Percentiles rank a stretch among this genome's conserved stretches.
Conservation (phyloP, 768 basidiomycete species). For the Pisolithus orientalis region DNA sequence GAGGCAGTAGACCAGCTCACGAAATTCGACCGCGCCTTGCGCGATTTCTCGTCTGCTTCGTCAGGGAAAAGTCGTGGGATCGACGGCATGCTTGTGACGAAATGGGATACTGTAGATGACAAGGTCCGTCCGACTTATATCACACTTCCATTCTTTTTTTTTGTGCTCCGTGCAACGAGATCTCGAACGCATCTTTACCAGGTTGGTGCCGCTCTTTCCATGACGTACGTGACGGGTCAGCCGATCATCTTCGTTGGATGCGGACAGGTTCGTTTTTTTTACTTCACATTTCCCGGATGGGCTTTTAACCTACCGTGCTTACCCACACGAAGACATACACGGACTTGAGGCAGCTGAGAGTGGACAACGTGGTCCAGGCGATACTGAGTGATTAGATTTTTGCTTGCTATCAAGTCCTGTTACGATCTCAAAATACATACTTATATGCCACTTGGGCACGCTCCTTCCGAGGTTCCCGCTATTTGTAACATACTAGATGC, state of each 20-base stretch:
- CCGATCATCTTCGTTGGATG: slow-evolving; percentile 98
- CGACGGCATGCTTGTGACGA: slow-evolving; percentile 97
- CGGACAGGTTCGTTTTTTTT: slow-evolving; percentile 65
- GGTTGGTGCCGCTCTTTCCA: slow-evolving; percentile 97
- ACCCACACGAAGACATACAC: slow-evolving; percentile 73
- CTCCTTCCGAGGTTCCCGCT: too few relatives aligned
- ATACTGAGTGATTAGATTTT: slow-evolving; percentile 64
- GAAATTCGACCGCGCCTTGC: slow-evolving; percentile 92
- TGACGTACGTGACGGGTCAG: slow-evolving; percentile 99
- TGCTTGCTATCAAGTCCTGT: neutral
- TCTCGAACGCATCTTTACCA: slow-evolving; percentile 24
- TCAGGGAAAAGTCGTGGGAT: slow-evolving; percentile 78
- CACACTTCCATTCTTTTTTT: too few relatives aligned
- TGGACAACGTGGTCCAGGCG: slow-evolving; percentile 90
- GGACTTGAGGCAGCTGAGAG: slow-evolving; percentile 85
- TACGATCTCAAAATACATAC: neutral
- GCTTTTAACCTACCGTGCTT: slow-evolving; percentile 11
- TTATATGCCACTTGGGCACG: too few relatives aligned
- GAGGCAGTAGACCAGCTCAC: slow-evolving; percentile 97
- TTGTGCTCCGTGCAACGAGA: neutral
- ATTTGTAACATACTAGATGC: neutral
- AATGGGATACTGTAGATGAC: slow-evolving; percentile 98
- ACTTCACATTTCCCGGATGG: neutral
- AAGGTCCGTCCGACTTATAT: slow-evolving; percentile 49
- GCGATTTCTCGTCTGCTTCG: slow-evolving; percentile 81